Evolutionary conservation across 805 yeast species (phyloP).

Genomic region (Metschnikowia proteae): DNA sequence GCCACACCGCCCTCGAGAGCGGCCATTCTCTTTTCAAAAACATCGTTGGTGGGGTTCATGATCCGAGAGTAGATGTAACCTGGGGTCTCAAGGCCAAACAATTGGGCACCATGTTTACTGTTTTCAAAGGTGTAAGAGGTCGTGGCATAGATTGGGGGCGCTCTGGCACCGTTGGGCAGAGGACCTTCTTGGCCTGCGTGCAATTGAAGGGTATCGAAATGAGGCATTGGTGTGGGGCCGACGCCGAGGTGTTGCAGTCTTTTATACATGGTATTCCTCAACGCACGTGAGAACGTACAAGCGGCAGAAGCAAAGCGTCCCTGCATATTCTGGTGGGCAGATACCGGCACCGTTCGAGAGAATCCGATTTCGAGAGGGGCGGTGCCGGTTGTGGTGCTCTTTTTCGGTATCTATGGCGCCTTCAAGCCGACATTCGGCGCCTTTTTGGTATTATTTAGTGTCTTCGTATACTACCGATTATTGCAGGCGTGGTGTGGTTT

Average conservation of each 20-base stretch:
- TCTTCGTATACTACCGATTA: no score
- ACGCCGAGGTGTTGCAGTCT: neutral
- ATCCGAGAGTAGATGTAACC: slow-evolving; percentile 89
- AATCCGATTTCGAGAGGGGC: no score
- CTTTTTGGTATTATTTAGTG: no score
- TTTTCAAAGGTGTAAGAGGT: slow-evolving; percentile 84
- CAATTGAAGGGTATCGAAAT: slow-evolving; percentile 86
- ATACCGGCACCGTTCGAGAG: no score
- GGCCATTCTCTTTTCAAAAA: slow-evolving; percentile 87
- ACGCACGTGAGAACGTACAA: slow-evolving; percentile 4
- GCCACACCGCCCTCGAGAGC: slow-evolving; percentile 91
- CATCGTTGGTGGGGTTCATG: slow-evolving; percentile 90
- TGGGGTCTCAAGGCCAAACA: slow-evolving; percentile 78
- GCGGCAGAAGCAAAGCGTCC: neutral
- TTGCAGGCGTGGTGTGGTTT: no score
- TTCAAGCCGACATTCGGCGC: no score
- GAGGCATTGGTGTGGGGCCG: slow-evolving; percentile 38
- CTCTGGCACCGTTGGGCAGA: slow-evolving; percentile 67
- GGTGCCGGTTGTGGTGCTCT: no score
- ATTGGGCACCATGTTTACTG: slow-evolving; percentile 88
- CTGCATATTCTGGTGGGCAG: neutral
- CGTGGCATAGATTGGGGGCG: slow-evolving; percentile 91
- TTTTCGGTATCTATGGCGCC: no score
- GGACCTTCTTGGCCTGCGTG: slow-evolving; percentile 90
- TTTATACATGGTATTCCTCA: slow-evolving; percentile 2